These are phyloP conservation scores for Taphrina deformans DNA, from an alignment of 1,139 yeast species.

Conservation along the genomic window DNA sequence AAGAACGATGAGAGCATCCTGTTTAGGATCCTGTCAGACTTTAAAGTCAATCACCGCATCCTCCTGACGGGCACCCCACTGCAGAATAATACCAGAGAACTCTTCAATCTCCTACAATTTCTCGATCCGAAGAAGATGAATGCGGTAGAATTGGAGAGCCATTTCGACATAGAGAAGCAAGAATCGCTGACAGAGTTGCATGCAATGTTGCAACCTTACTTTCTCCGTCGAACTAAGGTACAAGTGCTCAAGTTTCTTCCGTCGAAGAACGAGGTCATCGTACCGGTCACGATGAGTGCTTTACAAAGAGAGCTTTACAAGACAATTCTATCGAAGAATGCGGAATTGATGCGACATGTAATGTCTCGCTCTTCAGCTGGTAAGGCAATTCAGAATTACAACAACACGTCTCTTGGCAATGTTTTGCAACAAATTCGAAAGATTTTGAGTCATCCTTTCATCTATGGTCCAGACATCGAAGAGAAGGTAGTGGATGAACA, in stretches of 20 bases:
- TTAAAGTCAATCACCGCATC: slow-evolving; percentile 72
- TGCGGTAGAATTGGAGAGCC: slow-evolving; percentile 30
- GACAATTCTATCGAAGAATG: slow-evolving; percentile 38
- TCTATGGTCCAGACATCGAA: slow-evolving; percentile 38
- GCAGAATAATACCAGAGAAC: slow-evolving; percentile 79
- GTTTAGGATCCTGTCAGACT: slow-evolving; percentile 68
- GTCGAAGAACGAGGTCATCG: slow-evolving; percentile 39
- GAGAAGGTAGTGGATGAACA: slow-evolving; percentile 35
- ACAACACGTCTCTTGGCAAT: slow-evolving; percentile 34
- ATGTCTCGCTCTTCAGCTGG: slow-evolving; percentile 27
- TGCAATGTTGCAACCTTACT: slow-evolving; percentile 36
- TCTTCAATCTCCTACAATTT: slow-evolving; percentile 44
- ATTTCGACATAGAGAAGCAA: slow-evolving; percentile 32
- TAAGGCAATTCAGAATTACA: slow-evolving; percentile 35
- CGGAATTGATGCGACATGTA: slow-evolving; percentile 36
- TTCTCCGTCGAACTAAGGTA: slow-evolving; percentile 39
- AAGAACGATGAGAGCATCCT: slow-evolving; percentile 75
- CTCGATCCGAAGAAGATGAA: slow-evolving; percentile 37
- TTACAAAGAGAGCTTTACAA: slow-evolving; percentile 39
- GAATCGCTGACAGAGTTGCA: slow-evolving; percentile 38
- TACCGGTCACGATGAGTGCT: slow-evolving; percentile 39
- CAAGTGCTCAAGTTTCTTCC: slow-evolving; percentile 39
- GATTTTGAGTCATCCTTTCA: slow-evolving; percentile 40
- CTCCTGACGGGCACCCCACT: slow-evolving; percentile 86
- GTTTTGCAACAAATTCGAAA: slow-evolving; percentile 39